A percentile compares a stretch with the other conserved stretches of the same genome.
Conservation (phyloP, 805 yeast species). For the Maudiozyma barnettii region DNA sequence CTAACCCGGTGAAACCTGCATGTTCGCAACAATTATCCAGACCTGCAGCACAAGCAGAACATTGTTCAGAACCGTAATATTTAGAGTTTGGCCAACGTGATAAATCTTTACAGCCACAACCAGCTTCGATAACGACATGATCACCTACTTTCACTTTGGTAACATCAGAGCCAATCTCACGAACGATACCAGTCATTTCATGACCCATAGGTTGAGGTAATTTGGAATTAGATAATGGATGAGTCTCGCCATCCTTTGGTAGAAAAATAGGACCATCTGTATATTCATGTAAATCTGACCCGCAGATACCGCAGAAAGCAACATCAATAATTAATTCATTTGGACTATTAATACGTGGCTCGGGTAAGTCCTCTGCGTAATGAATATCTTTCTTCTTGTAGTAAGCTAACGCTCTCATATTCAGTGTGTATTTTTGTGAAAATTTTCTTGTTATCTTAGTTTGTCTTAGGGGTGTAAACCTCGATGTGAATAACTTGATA, state of each 20-base stretch:
- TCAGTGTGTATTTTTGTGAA: not conserved
- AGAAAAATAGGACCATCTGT: slow-evolving; percentile 50
- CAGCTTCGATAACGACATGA: slow-evolving; percentile 53
- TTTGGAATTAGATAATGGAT: slow-evolving; percentile 32
- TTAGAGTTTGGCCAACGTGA: slow-evolving; percentile 31
- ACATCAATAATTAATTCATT: slow-evolving; percentile 36
- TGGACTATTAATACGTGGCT: slow-evolving; percentile 29
- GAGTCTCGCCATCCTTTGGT: slow-evolving; percentile 30
- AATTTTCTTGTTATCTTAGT: not conserved
- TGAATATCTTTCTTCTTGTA: slow-evolving; percentile 38
- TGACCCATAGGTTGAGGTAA: slow-evolving; percentile 45
- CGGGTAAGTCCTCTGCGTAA: slow-evolving; percentile 29
- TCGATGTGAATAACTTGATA: not conserved
- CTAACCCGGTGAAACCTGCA: slow-evolving; percentile 44
- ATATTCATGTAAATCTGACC: slow-evolving; percentile 50
- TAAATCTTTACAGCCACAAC: slow-evolving; percentile 45
- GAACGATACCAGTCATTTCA: slow-evolving; percentile 40
- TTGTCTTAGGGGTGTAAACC: not conserved
- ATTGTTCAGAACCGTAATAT: slow-evolving; percentile 7
- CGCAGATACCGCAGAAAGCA: slow-evolving; percentile 51
- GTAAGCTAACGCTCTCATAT: slow-evolving; percentile 40
- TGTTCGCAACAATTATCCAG: slow-evolving; percentile 43
- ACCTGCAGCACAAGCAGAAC: slow-evolving; percentile 38
- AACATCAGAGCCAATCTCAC: slow-evolving; percentile 39
- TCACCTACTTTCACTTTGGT: slow-evolving; percentile 41